Evolutionary conservation across 768 basidiomycete genomes (phyloP).

Genomic region (Agrocybe chaxingu): DNA sequence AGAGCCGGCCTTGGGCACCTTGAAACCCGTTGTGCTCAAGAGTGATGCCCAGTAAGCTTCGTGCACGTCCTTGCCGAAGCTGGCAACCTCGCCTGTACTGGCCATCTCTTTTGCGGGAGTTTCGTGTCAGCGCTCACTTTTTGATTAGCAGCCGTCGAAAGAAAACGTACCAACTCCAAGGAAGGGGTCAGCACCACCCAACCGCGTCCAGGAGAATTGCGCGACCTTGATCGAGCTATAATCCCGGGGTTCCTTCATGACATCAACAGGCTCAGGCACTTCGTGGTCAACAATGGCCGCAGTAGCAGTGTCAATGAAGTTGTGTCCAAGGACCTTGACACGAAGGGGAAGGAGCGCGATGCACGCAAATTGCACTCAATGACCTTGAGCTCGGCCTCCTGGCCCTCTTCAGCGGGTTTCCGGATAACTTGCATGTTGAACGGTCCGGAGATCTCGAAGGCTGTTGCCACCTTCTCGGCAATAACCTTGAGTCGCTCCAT

Average conservation of each 20-base stretch:
- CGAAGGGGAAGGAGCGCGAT: slow-evolving; percentile 98
- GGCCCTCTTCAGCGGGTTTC: slow-evolving; percentile 54
- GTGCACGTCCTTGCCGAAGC: slow-evolving; percentile 89
- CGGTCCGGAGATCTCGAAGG: slow-evolving; percentile 96
- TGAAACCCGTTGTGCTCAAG: slow-evolving; percentile 96
- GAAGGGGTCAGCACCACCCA: slow-evolving; percentile 96
- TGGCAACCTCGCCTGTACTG: slow-evolving; percentile 95
- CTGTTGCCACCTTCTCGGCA: slow-evolving; percentile 90
- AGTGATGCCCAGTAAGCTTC: slow-evolving; percentile 96
- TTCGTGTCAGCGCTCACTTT: slow-evolving; percentile 6
- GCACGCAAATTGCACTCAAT: slow-evolving; percentile 99
- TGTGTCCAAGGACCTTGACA: slow-evolving; percentile 97
- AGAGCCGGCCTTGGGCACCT: slow-evolving; percentile 76
- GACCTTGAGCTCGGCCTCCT: slow-evolving; percentile 80
- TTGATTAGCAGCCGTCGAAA: not conserved
- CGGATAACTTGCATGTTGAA: slow-evolving; percentile 99
- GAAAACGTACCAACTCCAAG: slow-evolving; percentile 79
- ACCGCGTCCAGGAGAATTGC: slow-evolving; percentile 96
- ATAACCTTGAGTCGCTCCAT: slow-evolving; percentile 89
- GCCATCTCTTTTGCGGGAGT: slow-evolving; percentile 75
- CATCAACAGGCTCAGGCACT: slow-evolving; percentile 87
- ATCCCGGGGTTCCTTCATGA: slow-evolving; percentile 86
- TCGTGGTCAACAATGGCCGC: slow-evolving; percentile 81
- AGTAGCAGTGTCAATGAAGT: slow-evolving; percentile 94
- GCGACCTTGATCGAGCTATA: slow-evolving; percentile 97